Evolutionary conservation across 768 basidiomycete genomes (phyloP).

Genomic region (Gymnopilus dilepis): DNA sequence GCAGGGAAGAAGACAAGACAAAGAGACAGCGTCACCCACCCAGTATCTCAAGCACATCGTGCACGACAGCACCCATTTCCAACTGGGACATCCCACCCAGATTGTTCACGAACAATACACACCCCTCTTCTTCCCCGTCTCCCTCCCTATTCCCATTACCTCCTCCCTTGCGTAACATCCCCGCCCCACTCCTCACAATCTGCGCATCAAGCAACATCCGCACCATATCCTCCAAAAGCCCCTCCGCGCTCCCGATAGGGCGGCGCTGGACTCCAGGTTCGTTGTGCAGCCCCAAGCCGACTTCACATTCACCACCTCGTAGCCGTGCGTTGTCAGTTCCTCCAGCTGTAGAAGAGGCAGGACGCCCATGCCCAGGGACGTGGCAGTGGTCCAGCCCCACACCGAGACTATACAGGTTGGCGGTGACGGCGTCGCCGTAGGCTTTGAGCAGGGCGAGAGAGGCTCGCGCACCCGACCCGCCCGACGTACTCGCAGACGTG

Average conservation of each 20-base stretch:
- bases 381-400: constrained; percentile 61
- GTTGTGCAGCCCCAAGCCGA: constrained; percentile 63
- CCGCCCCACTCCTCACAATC: constrained; percentile 9
- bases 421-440: constrained; percentile 40
- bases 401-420: constrained; percentile 39
- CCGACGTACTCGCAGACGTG: too few relatives aligned
- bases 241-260: constrained; percentile 38
- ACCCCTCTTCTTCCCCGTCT: constrained; percentile 44
- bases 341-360: too few relatives aligned
- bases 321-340: too few relatives aligned
- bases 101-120: constrained; percentile 58
- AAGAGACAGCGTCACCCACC: constrained; percentile 36
- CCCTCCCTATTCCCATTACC: too few relatives aligned
- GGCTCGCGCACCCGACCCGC: too few relatives aligned
- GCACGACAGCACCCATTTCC: constrained; percentile 56
- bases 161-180: constrained; percentile 27
- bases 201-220: constrained; percentile 43
- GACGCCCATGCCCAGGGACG: constrained; percentile 54
- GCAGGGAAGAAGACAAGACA: too few relatives aligned
- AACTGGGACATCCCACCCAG: constrained; percentile 56
- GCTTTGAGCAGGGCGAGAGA: constrained; percentile 39
- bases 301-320: constrained; percentile 41
- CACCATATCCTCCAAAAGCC: constrained; percentile 39
- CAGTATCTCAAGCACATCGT: constrained; percentile 47
- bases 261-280: constrained; percentile 50